phyloP scores from a whole-genome alignment of 2,329 filamentous ascomycete species.

The Trichophyton simii region DNA sequence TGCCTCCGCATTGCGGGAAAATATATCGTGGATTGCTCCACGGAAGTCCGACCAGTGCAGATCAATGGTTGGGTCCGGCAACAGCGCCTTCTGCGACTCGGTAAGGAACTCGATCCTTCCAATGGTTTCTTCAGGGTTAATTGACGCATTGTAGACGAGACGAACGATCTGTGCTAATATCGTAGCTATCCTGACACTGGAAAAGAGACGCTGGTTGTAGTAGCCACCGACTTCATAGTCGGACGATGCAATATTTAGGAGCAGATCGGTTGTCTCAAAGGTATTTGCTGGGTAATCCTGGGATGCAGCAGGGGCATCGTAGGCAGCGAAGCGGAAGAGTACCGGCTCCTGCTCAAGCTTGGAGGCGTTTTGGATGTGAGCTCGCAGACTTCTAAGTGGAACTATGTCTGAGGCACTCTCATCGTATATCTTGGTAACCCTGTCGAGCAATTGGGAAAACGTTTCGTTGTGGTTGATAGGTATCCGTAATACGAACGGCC shows the following conservation, averaged over 20 bases:
- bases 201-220: constrained; percentile 36
- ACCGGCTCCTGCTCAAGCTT: constrained; percentile 29
- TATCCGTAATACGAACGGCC: constrained; percentile 35
- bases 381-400: constrained; percentile 29
- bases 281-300: constrained; percentile 32
- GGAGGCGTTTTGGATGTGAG: constrained; percentile 30
- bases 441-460: constrained; percentile 30
- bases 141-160: constrained; percentile 30
- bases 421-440: constrained; percentile 31
- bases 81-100: constrained; percentile 12
- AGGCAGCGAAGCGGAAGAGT: constrained; percentile 37
- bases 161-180: constrained; percentile 33
- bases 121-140: constrained; percentile 29
- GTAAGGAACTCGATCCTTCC: constrained; percentile 31
- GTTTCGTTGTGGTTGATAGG: constrained; percentile 30
- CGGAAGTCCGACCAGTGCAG: constrained; percentile 36
- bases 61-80: constrained; percentile 34
- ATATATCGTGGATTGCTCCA: constrained; percentile 20
- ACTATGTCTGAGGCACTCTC: constrained; percentile 32
- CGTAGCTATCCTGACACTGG: constrained; percentile 32
- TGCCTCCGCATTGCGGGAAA: constrained; percentile 38
- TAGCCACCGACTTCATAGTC: constrained; percentile 27
- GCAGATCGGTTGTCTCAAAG: constrained; percentile 33
- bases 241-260: constrained; percentile 26
- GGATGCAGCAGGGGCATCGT: constrained; percentile 32